Conservation (phyloP, 352 stramenopile genomes). For the Blastocystis sp. region DNA sequence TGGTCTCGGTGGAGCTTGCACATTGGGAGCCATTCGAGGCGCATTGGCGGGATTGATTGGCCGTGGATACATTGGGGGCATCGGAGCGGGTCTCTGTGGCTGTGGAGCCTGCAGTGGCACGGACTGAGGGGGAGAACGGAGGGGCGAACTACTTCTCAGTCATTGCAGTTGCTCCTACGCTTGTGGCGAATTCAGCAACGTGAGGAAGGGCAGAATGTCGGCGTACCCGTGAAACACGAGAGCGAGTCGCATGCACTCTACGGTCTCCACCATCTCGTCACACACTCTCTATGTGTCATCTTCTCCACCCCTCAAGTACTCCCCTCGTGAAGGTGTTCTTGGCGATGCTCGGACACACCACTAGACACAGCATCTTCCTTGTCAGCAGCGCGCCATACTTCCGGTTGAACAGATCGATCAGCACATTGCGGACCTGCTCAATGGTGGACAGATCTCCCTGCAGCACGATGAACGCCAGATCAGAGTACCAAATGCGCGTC, state of each 20-base stretch:
- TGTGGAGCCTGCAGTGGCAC: background rate
- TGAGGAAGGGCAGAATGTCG: slow-evolving; percentile 48
- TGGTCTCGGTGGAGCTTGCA: background rate
- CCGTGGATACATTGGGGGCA: background rate
- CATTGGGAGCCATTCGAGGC: background rate
- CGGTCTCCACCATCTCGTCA: slow-evolving; percentile 25
- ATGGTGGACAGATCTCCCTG: background rate
- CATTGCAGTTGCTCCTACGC: background rate
- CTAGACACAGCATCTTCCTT: background rate
- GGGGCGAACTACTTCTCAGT: background rate
- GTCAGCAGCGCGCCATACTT: background rate
- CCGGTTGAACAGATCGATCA: background rate
- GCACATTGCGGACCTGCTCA: background rate
- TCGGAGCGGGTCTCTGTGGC: background rate
- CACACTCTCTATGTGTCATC: background rate
- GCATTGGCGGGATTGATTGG: background rate
- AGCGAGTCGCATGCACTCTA: slow-evolving; percentile 43
- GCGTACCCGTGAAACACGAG: slow-evolving; percentile 61
- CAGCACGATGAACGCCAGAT: slow-evolving; percentile 34
- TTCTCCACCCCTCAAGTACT: background rate
- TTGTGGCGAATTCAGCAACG: slow-evolving; percentile 10
- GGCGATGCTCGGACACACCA: slow-evolving; percentile 5
- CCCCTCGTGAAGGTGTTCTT: slow-evolving; percentile 49
- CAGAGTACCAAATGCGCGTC: slow-evolving; percentile 27
- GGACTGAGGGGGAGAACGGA: background rate